Percentiles rank a stretch among this genome's conserved stretches.
These are phyloP conservation scores for Nakazawaea ishiwadae DNA, from an alignment of 805 yeast species.

Conservation along the genomic window DNA sequence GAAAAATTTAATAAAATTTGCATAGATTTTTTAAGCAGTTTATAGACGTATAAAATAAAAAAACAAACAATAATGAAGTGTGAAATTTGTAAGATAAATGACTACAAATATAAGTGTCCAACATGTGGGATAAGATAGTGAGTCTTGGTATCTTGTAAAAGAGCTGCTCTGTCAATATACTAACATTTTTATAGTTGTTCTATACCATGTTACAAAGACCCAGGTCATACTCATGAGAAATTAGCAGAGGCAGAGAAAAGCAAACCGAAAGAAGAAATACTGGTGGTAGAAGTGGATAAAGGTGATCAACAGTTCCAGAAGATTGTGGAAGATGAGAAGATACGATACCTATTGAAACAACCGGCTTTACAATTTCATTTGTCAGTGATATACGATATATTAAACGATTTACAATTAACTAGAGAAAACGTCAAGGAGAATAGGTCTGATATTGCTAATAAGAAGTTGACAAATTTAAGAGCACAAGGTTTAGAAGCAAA, in stretches of 20 bases:
- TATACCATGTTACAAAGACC: slow-evolving; percentile 53
- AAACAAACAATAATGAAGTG: slow-evolving; percentile 17
- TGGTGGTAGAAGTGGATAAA: slow-evolving; percentile 5
- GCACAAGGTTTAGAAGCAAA: slow-evolving; percentile 64
- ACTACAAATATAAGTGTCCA: slow-evolving; percentile 44
- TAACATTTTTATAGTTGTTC: slow-evolving; percentile 40
- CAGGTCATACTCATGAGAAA: slow-evolving; percentile 27
- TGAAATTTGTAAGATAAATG: slow-evolving; percentile 27
- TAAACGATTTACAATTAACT: slow-evolving; percentile 41
- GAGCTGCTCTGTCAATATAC: neutral
- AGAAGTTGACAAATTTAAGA: slow-evolving; percentile 56
- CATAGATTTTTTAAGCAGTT: slow-evolving; percentile 37
- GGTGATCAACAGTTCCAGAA: slow-evolving; percentile 21
- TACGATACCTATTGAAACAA: slow-evolving; percentile 42
- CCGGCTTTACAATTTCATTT: slow-evolving; percentile 57
- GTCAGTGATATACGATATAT: slow-evolving; percentile 38
- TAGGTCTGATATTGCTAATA: slow-evolving; percentile 52
- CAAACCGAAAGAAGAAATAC: neutral
- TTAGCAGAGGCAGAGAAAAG: slow-evolving; percentile 12
- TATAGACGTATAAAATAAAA: neutral
- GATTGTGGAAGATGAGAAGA: slow-evolving; percentile 35
- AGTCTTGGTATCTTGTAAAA: slow-evolving; percentile 12
- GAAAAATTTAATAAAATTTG: slow-evolving; percentile 60
- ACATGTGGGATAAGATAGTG: slow-evolving; percentile 37
- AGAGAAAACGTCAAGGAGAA: slow-evolving; percentile 50